phyloP scores from a whole-genome alignment of 768 basidiomycete genomes.

The Solioccasus polychromus region DNA sequence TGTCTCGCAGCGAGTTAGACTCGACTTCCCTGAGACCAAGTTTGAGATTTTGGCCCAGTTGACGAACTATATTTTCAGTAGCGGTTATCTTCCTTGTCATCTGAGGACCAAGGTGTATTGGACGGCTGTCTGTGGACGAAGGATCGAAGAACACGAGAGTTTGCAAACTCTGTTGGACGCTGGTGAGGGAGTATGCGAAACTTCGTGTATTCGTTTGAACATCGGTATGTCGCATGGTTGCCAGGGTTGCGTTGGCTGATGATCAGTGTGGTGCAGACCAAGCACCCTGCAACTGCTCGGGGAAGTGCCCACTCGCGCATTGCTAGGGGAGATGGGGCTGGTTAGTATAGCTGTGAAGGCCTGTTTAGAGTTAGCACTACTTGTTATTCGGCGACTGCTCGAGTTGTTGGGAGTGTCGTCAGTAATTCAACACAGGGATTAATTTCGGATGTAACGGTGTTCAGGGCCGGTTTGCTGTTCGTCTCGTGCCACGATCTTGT shows the following conservation, averaged over 20 bases:
- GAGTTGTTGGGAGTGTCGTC: not conserved
- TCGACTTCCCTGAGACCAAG: conserved; percentile 31
- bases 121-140: conserved; percentile 37
- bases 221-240: conserved; percentile 13
- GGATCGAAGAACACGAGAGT: conserved; percentile 25
- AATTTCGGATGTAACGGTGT: conserved; percentile 8
- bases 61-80: conserved; percentile 45
- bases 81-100: conserved; percentile 36
- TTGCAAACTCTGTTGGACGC: conserved; percentile 22
- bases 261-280: conserved; percentile 8
- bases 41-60: conserved; percentile 43
- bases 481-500: not conserved
- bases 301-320: conserved; percentile 8
- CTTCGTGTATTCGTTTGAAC: conserved; percentile 13
- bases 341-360: not conserved
- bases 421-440: conserved; percentile 6
- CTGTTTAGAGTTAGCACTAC: not conserved
- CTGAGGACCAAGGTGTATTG: conserved; percentile 40
- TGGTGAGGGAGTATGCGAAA: conserved; percentile 18
- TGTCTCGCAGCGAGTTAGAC: conserved; percentile 44
- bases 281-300: not conserved
- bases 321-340: conserved; percentile 3
- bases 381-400: not conserved
- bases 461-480: conserved; percentile 26
- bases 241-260: not conserved